Conservation (phyloP, 2,329 filamentous ascomycete genomes). For the Beauveria caledonica region DNA sequence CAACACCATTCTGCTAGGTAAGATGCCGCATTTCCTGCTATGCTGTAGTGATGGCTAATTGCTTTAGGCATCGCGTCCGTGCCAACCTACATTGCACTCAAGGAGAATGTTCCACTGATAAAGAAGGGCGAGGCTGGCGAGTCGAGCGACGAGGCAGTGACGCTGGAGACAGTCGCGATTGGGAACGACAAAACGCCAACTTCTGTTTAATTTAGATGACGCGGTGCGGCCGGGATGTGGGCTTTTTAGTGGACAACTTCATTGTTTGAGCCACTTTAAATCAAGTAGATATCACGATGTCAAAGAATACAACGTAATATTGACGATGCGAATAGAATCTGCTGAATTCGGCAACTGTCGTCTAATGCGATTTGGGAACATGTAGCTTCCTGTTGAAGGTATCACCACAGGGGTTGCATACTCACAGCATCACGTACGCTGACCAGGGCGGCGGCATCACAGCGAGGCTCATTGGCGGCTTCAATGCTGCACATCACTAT, state of each 20-base stretch:
- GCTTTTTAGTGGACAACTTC: too few species aligned
- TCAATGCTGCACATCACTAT: background rate
- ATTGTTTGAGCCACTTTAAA: background rate
- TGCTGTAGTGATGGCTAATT: background rate
- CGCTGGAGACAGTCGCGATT: background rate
- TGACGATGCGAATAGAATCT: too few species aligned
- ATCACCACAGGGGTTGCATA: background rate
- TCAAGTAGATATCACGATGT: background rate
- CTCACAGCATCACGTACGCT: conserved; percentile 4
- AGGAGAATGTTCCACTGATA: conserved; percentile 20
- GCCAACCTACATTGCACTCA: conserved; percentile 24
- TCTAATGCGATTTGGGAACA: background rate
- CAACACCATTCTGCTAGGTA: conserved; percentile 31
- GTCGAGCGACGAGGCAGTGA: conserved; percentile 1
- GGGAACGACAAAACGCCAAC: background rate
- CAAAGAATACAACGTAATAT: background rate
- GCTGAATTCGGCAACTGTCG: background rate
- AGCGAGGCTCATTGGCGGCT: background rate
- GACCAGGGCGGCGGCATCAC: background rate
- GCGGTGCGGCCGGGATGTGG: background rate
- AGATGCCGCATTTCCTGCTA: conserved; percentile 5
- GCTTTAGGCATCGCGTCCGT: conserved; percentile 18
- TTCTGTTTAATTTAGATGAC: background rate
- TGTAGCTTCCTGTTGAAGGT: background rate
- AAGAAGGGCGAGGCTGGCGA: background rate